phyloP scores from a whole-genome alignment of 148 eudicot genomes.

The Nepenthes mirabilis region DNA sequence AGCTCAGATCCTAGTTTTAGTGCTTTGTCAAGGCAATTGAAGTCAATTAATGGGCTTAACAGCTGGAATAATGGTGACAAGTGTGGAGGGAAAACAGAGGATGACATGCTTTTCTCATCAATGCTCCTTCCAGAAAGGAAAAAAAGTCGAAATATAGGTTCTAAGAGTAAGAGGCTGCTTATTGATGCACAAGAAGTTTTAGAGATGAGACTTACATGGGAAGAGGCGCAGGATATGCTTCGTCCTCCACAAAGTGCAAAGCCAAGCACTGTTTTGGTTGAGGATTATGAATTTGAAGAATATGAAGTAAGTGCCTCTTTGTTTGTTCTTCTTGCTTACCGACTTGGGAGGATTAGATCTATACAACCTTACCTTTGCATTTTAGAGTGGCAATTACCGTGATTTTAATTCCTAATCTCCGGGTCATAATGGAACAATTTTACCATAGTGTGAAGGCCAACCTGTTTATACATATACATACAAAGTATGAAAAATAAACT shows the following conservation, averaged over 20 bases:
- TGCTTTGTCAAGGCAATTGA: slow-evolving; percentile 37
- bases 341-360: too few relatives aligned
- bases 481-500: too few relatives aligned
- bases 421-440: too few relatives aligned
- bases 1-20: slow-evolving; percentile 35
- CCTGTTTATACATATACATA: too few relatives aligned
- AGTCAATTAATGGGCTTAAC: slow-evolving; percentile 28
- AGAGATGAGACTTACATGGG: slow-evolving; percentile 57
- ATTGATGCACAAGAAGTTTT: slow-evolving; percentile 57
- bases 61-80: slow-evolving; percentile 38
- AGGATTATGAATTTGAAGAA: slow-evolving; percentile 68
- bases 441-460: too few relatives aligned
- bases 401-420: too few relatives aligned
- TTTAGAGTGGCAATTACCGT: too few relatives aligned
- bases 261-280: slow-evolving; percentile 48
- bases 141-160: slow-evolving; percentile 63
- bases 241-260: slow-evolving; percentile 43
- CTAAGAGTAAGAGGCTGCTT: slow-evolving; percentile 62
- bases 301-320: slow-evolving; percentile 45
- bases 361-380: too few relatives aligned
- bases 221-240: slow-evolving; percentile 60
- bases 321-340: neutral
- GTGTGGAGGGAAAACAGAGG: slow-evolving; percentile 26
- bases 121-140: slow-evolving; percentile 42
- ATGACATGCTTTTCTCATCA: slow-evolving; percentile 21